Evolutionary conservation across 768 basidiomycete genomes (phyloP), one percentile per base, ranked within the genome.

Genomic region (Leccinum subgranulosum): DNA sequence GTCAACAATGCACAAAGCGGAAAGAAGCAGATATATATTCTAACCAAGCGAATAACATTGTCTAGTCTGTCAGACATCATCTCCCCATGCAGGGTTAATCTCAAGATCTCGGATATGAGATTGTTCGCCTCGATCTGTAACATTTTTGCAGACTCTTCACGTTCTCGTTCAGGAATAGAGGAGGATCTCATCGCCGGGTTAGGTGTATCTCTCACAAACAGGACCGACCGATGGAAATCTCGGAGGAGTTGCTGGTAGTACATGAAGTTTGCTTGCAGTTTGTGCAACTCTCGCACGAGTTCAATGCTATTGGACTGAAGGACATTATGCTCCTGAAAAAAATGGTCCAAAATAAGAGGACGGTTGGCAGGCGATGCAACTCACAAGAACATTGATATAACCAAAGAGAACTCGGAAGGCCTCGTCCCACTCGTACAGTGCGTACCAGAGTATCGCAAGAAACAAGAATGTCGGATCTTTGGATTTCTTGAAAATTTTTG

Each of bases 351-450:
- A 14, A 23, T 8, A 29, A 21, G 17, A 14, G 3, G 39, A 27
- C 5, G n/a, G 6, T 23, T 21, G 5, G 12, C 23, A 41, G 27
- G n/a, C 23, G 19, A 33, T 23, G 6, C 41, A 19, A 4, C 62
- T 10, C 65, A 83, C 82, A 70, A 86, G 69, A 55, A 55, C 70
- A 51, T 76, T 79, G 21, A 85, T 79, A 63, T 86, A 82, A 17
- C 56, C 47, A 59, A 80, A 83, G 31, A 86, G 61, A 14, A 68
- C 64, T 60, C 84, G 82, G 23, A 84, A 74, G 0, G 81, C 72
- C 65, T 86, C 82, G 54, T 86, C 84, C 83, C 84, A 86, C 2
- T 81, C 76, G 59, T 86, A 85, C 8, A 84, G 67, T 3, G 81
- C 78, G 55, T 84, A 83, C 84, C 84, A 86, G 33, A 85, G 66